Base-by-base conservation (phyloP, 2,329 filamentous ascomycete species). In the Talaromyces sp. region DNA sequence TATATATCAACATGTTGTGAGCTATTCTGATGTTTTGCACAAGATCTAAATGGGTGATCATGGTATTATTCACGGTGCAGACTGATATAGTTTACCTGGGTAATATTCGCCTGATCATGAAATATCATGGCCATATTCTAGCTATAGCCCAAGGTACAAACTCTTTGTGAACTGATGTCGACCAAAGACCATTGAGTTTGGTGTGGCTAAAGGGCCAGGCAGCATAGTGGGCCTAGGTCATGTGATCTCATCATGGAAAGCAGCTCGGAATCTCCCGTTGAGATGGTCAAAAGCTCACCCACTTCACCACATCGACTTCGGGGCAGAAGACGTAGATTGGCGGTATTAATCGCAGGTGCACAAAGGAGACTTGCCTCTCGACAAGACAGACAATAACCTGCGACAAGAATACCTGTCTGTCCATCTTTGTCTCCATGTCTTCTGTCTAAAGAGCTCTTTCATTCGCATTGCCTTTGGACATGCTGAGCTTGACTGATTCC, bases 401-500 rank as follows among this genome's bases (percentile, higher is more conserved):
- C 53, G 53, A 56, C 53, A 56, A 38, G 31, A 53, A 56, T 36
- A 56, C 8, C 53, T 56, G 53, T 34, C 51, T 54, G 56, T 19
- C 36, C 19, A 15, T 25, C 11, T 19, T 61, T 38, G 43, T 61
- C 43, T 62, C 49, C 61, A 40, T 63, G 60, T 54, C 60, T 31
- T 27, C 15, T 7, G 10, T 43, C 34, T 59, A 31, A 59, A 59
- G 36, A 59, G 17, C 36, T 31, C 25, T 45, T 25, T 15, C 8
- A 29, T 36, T 54, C 19, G 40, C 38, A 56, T 54, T 25, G 36
- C 36, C 34, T 63, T n/a, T 27, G 51, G 53, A 63, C 61, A 63
- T 58, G 61, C 34, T 53, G 47, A 54, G 6, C 19, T 27, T 43
- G 45, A 11, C 31, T 3, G 53, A 5, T 25, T 36, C n/a, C 11